Conservation (phyloP, 1,139 yeast species). For the Casaregolazyma lundiana region DNA sequence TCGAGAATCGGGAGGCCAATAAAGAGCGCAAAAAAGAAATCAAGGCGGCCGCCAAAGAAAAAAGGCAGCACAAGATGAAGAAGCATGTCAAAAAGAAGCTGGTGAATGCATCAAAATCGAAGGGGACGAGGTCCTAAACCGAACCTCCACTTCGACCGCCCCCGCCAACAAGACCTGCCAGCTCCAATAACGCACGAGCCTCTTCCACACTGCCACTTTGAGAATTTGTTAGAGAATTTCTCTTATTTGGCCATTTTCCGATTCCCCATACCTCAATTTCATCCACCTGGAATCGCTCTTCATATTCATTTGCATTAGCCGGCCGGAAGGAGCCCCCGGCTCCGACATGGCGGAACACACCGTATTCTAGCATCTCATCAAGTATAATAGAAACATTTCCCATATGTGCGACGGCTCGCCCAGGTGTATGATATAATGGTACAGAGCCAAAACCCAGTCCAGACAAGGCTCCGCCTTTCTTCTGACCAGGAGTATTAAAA, state of each 20-base stretch:
- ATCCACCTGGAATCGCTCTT: slow-evolving; percentile 64
- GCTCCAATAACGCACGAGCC: slow-evolving; percentile 78
- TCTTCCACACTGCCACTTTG: slow-evolving; percentile 69
- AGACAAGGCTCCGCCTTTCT: slow-evolving; percentile 10
- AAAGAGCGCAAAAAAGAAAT: slow-evolving; percentile 79
- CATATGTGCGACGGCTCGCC: slow-evolving; percentile 5
- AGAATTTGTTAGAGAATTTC: slow-evolving; percentile 91
- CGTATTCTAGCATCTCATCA: slow-evolving; percentile 76
- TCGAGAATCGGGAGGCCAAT: slow-evolving; percentile 80
- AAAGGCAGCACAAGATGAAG: slow-evolving; percentile 85
- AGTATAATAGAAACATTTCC: slow-evolving; percentile 67
- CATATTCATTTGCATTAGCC: slow-evolving; percentile 43
- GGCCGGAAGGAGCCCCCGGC: slow-evolving; percentile 45
- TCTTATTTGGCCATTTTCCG: slow-evolving; percentile 72
- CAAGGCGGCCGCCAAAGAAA: slow-evolving; percentile 80
- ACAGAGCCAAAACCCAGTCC: slow-evolving; percentile 77
- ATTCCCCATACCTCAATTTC: slow-evolving; percentile 91
- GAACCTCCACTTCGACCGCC: slow-evolving; percentile 62
- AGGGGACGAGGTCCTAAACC: slow-evolving; percentile 27
- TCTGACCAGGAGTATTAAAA: slow-evolving; percentile 36
- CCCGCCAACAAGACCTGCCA: slow-evolving; percentile 87
- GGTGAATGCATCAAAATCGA: slow-evolving; percentile 23
- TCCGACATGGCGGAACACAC: slow-evolving; percentile 66
- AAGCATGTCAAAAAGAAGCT: slow-evolving; percentile 75
- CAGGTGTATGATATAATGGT: slow-evolving; percentile 26